Conservation (phyloP, 163 green algal genomes). For the Chlamydomonas reinhardtii region DNA sequence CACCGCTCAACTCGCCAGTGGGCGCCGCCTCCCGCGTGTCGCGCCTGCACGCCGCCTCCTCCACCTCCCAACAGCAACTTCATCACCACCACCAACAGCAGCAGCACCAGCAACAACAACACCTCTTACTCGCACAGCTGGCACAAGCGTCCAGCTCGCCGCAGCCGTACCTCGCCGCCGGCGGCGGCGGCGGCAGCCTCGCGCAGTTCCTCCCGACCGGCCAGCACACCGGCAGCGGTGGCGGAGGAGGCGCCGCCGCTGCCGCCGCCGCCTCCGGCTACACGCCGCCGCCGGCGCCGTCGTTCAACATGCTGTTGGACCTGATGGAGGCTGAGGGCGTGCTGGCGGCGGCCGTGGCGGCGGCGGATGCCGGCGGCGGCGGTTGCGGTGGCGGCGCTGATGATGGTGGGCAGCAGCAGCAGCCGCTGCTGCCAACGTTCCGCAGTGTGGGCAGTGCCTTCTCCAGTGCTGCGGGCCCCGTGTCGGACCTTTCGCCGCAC, state of each 20-base stretch:
- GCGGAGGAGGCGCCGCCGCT: neutral
- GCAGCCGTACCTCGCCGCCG: too few relatives aligned
- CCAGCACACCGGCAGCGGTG: neutral
- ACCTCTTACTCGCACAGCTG: too few relatives aligned
- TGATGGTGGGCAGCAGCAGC: neutral
- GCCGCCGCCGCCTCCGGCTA: neutral
- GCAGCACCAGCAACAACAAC: too few relatives aligned
- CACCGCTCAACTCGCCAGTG: conserved; percentile 30
- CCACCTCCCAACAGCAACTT: neutral
- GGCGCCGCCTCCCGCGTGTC: neutral
- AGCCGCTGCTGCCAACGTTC: neutral
- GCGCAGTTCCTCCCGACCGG: neutral
- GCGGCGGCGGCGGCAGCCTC: too few relatives aligned
- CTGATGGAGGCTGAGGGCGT: conserved; percentile 33
- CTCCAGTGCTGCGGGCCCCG: too few relatives aligned
- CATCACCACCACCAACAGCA: neutral
- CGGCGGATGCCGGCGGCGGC: neutral
- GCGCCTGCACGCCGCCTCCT: neutral
- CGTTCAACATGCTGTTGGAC: conserved; percentile 39
- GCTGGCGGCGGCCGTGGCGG: neutral
- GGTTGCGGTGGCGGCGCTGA: neutral
- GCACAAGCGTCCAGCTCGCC: too few relatives aligned
- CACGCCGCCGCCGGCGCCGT: neutral
- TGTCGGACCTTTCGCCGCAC: neutral
- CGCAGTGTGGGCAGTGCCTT: neutral